Percentiles rank a stretch among this genome's conserved stretches.
Evolutionary conservation across 306 rosid genomes (phyloP).

Genomic region (Abrus pulchellus): DNA sequence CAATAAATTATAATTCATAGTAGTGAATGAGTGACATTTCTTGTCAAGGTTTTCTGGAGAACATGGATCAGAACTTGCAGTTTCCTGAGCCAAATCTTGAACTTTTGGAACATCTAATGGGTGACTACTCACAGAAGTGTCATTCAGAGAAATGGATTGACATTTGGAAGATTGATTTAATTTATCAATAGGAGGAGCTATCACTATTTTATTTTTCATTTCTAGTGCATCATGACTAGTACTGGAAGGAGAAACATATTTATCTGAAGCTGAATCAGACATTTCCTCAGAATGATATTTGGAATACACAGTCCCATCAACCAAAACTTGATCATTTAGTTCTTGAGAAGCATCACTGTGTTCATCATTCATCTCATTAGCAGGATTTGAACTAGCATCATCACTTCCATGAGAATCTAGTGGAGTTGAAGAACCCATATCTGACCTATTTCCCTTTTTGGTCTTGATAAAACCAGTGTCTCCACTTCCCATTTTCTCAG

Average conservation of each 20-base stretch:
- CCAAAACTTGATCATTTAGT: conserved; percentile 40
- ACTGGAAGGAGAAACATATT: conserved; percentile 53
- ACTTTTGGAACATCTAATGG: conserved; percentile 38
- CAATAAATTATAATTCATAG: conserved; percentile 34
- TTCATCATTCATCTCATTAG: conserved; percentile 53
- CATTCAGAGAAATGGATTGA: conserved; percentile 22
- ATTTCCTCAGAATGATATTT: conserved; percentile 51
- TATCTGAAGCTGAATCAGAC: conserved; percentile 48
- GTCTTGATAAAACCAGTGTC: conserved; percentile 47
- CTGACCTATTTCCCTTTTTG: conserved; percentile 50
- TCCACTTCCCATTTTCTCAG: conserved; percentile 49
- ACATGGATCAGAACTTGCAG: conserved; percentile 38
- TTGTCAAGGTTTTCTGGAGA: conserved; percentile 40
- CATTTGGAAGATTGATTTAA: conserved; percentile 44
- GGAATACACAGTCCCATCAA: conserved; percentile 34
- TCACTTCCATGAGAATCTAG: conserved; percentile 57
- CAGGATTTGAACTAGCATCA: conserved; percentile 52
- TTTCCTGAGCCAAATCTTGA: conserved; percentile 44
- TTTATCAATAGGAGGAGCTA: conserved; percentile 43
- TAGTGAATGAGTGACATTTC: conserved; percentile 40
- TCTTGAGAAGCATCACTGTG: conserved; percentile 59
- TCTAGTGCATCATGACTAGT: conserved; percentile 24
- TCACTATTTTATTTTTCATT: conserved; percentile 31
- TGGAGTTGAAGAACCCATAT: conserved; percentile 55
- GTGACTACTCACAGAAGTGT: conserved; percentile 31